Evolutionary conservation across 2,329 filamentous ascomycete species (phyloP).

Genomic region (Akanthomyces dipterigenus): DNA sequence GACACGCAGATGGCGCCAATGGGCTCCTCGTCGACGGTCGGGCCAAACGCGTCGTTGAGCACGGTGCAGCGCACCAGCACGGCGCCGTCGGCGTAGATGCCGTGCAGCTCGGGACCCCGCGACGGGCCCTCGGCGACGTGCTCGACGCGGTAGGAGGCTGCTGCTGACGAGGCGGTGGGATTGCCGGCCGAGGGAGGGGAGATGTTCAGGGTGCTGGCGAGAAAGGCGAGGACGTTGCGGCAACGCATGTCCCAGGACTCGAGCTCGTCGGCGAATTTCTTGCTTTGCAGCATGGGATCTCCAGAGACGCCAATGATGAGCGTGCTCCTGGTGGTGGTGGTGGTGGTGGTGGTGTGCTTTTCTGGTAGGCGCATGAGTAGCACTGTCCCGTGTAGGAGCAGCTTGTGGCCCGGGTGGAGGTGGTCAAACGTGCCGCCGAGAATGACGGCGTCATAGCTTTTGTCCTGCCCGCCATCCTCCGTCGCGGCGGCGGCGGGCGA

Average conservation of each 20-base stretch:
- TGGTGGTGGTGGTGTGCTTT: conserved; percentile 26
- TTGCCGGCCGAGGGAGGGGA: conserved; percentile 23
- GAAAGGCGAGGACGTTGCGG: conserved; percentile 61
- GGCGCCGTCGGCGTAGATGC: conserved; percentile 49
- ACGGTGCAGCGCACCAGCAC: conserved; percentile 72
- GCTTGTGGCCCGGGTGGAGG: conserved; percentile 88
- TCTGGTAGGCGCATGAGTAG: conserved; percentile 56
- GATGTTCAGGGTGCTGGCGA: conserved; percentile 54
- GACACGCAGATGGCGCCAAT: conserved; percentile 82
- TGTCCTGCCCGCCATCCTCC: background rate
- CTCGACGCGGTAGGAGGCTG: conserved; percentile 1
- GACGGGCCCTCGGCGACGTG: background rate
- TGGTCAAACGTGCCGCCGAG: conserved; percentile 96
- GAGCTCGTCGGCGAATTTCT: conserved; percentile 76
- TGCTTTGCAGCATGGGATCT: conserved; percentile 78
- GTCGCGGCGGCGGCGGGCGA: background rate
- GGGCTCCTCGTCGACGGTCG: conserved; percentile 74
- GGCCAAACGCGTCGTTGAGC: conserved; percentile 83
- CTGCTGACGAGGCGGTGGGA: conserved; percentile 11
- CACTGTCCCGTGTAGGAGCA: conserved; percentile 83
- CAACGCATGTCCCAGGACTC: conserved; percentile 76
- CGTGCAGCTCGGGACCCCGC: conserved; percentile 26
- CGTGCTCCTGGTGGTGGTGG: conserved; percentile 38
- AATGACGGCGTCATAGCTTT: conserved; percentile 45
- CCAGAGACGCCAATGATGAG: conserved; percentile 84